Evolutionary conservation across 2,329 filamentous ascomycete species (phyloP), one percentile per base, ranked within the genome.

Genomic region (Thelonectria discophora): DNA sequence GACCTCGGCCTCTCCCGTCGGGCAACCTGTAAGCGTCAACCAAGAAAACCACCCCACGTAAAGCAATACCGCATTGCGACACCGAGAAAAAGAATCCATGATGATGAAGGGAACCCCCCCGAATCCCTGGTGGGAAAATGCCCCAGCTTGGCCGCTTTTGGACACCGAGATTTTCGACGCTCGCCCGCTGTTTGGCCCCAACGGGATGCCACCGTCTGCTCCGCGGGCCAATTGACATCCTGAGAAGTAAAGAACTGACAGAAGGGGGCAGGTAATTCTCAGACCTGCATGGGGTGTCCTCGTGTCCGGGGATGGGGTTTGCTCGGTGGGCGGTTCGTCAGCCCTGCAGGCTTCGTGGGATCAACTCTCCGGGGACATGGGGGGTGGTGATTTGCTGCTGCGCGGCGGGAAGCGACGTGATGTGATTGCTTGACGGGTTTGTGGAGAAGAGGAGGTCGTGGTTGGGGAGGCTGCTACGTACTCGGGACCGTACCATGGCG

Each of bases 51-150:
- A 58, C 61, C 59, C 56, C 69, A 71, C 69, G 67, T 70, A 64
- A 71, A 70, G 64, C 47, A 58, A 60, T 71, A 61, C 69, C 45
- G 53, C 57, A 62, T 72, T 72, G 60, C 47, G 63, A 72, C 68
- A 71, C 69, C 69, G 69, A 71, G 60, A 10, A 10, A 30, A 39
- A 46, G 6, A 55, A 32, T 11, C 18, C 18, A n/a, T 21, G 40
- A 39, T 24, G 21, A 6, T 24, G 6, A 24, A 47, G 21, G 39
- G 45, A 34, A 7, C 47, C 46, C 39, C 21, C 21, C 21, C 21
- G 6, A 30, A 39, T 34, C 17, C 13, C 42, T 51, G 20, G 40
- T 18, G 20, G n/a, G n/a, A 30, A 13, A 40, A n/a, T 48, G 15
- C 34, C 48, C 34, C 34, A 48, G 61, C 48, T 65, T 71, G 60